Percentiles rank a stretch among this genome's conserved stretches.
These are phyloP conservation scores for Diplodia corticola DNA, from an alignment of 2,329 filamentous ascomycete genomes.

Conservation along the genomic window DNA sequence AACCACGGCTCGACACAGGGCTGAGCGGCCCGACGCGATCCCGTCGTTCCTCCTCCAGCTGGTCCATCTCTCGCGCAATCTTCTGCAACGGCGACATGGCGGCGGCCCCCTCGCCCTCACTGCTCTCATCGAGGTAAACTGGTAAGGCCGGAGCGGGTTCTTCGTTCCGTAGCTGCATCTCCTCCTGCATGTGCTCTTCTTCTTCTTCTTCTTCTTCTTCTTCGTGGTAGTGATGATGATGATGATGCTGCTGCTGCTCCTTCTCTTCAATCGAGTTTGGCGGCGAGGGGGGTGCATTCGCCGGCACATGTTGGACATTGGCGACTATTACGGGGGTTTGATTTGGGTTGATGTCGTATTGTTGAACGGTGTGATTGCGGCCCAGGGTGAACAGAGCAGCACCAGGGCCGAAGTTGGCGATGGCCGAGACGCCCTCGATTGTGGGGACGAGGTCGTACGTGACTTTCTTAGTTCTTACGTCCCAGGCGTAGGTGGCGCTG, in stretches of 20 bases:
- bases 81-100: conserved; percentile 70
- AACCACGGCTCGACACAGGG: conserved; percentile 66
- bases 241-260: conserved; percentile 46
- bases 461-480: conserved; percentile 96
- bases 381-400: conserved; percentile 92
- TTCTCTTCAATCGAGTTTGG: conserved; percentile 78
- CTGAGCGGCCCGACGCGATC: conserved; percentile 67
- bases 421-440: conserved; percentile 73
- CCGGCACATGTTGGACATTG: conserved; percentile 82
- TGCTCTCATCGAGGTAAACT: conserved; percentile 54
- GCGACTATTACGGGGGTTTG: conserved; percentile 71
- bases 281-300: conserved; percentile 75
- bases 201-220: conserved; percentile 26
- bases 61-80: conserved; percentile 70
- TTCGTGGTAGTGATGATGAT: conserved; percentile 28
- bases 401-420: conserved; percentile 85
- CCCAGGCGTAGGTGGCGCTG: conserved; percentile 59
- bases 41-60: conserved; percentile 60
- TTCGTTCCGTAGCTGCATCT: conserved; percentile 31
- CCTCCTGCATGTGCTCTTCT: conserved; percentile 32
- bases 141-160: conserved; percentile 36
- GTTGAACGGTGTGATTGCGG: conserved; percentile 84
- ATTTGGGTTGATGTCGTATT: conserved; percentile 84
- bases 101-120: conserved; percentile 62
- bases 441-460: conserved; percentile 87